Conservation (phyloP, 352 stramenopile genomes). For the Globisporangium echinulatum region DNA sequence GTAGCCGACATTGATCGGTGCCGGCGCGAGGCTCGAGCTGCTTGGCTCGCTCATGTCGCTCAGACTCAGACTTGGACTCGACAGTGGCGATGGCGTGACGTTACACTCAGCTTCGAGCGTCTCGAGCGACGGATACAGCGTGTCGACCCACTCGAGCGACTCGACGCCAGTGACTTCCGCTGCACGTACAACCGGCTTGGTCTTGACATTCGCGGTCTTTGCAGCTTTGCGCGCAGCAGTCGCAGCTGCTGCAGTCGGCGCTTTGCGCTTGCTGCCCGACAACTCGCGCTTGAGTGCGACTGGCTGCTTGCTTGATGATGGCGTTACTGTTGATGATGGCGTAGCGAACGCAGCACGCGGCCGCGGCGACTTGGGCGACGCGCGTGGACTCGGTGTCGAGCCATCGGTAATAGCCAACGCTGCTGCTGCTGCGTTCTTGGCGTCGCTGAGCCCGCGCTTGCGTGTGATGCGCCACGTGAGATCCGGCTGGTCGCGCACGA, state of each 20-base stretch:
- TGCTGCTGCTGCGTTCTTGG: conserved; percentile 5
- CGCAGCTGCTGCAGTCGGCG: not conserved
- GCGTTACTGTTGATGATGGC: no score
- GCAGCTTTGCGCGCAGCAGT: not conserved
- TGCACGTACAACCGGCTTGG: conserved; percentile 1
- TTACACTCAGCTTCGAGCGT: conserved; percentile 15
- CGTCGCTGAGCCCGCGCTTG: conserved; percentile 33
- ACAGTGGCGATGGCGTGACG: not conserved
- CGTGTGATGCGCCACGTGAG: conserved; percentile 74
- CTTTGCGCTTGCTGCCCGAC: conserved; percentile 10
- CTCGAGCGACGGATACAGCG: conserved; percentile 57
- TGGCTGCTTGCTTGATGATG: not conserved
- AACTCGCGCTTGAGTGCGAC: conserved; percentile 5
- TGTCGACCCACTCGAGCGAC: conserved; percentile 51
- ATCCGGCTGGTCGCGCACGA: conserved; percentile 64
- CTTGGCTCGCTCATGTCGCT: not conserved
- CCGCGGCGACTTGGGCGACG: conserved; percentile 6
- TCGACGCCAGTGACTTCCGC: conserved; percentile 4
- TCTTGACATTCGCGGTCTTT: conserved; percentile 2
- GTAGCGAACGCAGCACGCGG: no score
- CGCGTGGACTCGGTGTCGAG: conserved; percentile 3
- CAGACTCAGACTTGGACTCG: not conserved
- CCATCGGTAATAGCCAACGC: not conserved
- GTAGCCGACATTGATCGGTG: not conserved
- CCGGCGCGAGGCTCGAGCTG: not conserved